A percentile compares a stretch with the other conserved stretches of the same genome.
These are phyloP conservation scores for Entophlyctis helioformis DNA, from an alignment of 192 early-diverging fungal genomes.

Conservation along the genomic window DNA sequence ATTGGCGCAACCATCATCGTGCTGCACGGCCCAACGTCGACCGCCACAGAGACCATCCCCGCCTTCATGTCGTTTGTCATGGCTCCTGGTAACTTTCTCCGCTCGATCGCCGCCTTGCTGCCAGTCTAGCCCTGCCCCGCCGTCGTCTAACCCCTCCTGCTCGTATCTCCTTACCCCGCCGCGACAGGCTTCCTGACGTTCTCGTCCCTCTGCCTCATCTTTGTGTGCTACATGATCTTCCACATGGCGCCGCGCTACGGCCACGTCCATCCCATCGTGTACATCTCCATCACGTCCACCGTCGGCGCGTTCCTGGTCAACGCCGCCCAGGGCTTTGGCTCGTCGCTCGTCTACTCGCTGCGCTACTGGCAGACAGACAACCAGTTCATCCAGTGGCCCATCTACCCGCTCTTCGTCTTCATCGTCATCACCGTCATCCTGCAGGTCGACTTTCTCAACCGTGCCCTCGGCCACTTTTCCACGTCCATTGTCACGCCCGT, in stretches of 20 bases:
- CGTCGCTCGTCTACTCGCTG: slow-evolving; percentile 48
- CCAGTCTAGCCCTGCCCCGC: neutral
- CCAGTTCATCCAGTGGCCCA: slow-evolving; percentile 56
- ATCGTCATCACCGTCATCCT: slow-evolving; percentile 34
- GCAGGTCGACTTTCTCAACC: slow-evolving; percentile 63
- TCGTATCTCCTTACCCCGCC: no score
- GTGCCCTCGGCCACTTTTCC: slow-evolving; percentile 55
- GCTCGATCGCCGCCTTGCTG: neutral
- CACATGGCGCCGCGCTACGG: slow-evolving; percentile 48
- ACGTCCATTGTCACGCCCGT: slow-evolving; percentile 65
- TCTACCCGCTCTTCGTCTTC: slow-evolving; percentile 50
- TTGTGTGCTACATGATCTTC: slow-evolving; percentile 31
- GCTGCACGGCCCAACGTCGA: slow-evolving; percentile 31
- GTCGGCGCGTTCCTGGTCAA: slow-evolving; percentile 56
- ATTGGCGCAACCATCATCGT: slow-evolving; percentile 45
- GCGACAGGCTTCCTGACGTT: slow-evolving; percentile 41
- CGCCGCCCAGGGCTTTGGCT: slow-evolving; percentile 51
- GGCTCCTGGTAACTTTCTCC: slow-evolving; percentile 11
- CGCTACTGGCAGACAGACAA: slow-evolving; percentile 20
- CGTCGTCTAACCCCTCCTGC: no score
- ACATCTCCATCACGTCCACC: slow-evolving; percentile 43
- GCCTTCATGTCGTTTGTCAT: slow-evolving; percentile 23
- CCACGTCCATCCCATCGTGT: slow-evolving; percentile 35
- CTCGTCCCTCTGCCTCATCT: slow-evolving; percentile 27
- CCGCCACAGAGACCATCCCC: slow-evolving; percentile 20